Base-by-base conservation (phyloP, 2,329 filamentous ascomycete genomes). In the Endothia cerciana region DNA sequence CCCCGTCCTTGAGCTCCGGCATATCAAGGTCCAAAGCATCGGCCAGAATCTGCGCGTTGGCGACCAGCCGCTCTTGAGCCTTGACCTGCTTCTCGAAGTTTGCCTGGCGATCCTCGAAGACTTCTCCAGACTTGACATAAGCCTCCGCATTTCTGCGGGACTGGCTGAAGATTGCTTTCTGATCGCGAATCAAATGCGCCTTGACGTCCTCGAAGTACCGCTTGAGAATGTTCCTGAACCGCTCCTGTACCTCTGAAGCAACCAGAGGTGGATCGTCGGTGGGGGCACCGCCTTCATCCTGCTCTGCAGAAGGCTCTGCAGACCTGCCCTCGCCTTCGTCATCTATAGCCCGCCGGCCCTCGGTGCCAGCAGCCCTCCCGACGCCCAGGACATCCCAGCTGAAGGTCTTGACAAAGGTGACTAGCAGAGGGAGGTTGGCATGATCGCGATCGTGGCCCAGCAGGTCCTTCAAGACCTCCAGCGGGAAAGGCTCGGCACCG, bases 391-490 rank as follows among this genome's bases (percentile, higher is more conserved):
- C 87, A 79, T 99, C 96, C 94, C 94, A 99, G 69, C 91, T 90
- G 73, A 98, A 99, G 22, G 92, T 90, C 80, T 97, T 99, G 71
- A 97, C 94, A 74, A 99, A 99, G 17, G 97, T 86, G 61, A 98
- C 95, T 6, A 97, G 90, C 56, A 99, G 82, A 1, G 95, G 93
- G 53, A 99, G 80, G 74, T 98, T 99, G 64, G 88, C 83, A 74
- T 98, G 95, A 71, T 99, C 94, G 64, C 93, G 88, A 76, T 99
- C 95, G 74, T 98, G 90, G 8, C 94, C 93, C 19, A 99, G 85
- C 70, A 99, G 86, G 75, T 99, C 96, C 79, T 99, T 99, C 49
- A 99, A 82, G n/a, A 98, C 94, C 76, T 99, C 95, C 25, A 99
- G 83, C 3, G 96, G 96, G 71, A 99, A 98, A 0, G 95, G 95